Evolutionary conservation across 495 filamentous ascomycete genomes (phyloP).

Genomic region (Collariella sp.): DNA sequence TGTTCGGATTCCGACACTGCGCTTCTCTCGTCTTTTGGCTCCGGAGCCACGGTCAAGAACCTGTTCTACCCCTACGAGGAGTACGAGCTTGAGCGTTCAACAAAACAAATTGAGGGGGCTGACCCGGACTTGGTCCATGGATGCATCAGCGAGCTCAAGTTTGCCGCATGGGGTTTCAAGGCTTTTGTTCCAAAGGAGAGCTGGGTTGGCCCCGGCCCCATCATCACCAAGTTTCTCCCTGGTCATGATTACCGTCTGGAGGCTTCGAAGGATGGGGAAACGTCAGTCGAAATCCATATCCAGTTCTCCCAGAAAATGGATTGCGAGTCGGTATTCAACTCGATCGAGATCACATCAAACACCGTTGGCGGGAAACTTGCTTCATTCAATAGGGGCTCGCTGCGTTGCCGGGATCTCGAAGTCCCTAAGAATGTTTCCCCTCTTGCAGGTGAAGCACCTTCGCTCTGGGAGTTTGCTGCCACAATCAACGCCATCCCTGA

Average conservation of each 20-base stretch:
- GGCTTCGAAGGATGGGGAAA: slow-evolving; percentile 26
- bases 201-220: slow-evolving; percentile 46
- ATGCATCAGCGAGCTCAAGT: slow-evolving; percentile 19
- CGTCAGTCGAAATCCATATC: slow-evolving; percentile 42
- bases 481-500: slow-evolving; percentile 38
- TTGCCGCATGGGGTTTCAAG: slow-evolving; percentile 51
- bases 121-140: slow-evolving; percentile 3
- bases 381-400: slow-evolving; percentile 13
- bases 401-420: slow-evolving; percentile 13
- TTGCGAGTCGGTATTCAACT: slow-evolving; percentile 41
- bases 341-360: slow-evolving; percentile 37
- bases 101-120: slow-evolving; percentile 8
- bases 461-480: slow-evolving; percentile 45
- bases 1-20: slow-evolving; percentile 39
- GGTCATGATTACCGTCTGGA: slow-evolving; percentile 53
- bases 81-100: slow-evolving; percentile 35
- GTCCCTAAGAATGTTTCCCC: slow-evolving; percentile 29
- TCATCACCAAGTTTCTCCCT: slow-evolving; percentile 55
- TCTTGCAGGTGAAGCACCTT: slow-evolving; percentile 40
- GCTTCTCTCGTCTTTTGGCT: slow-evolving; percentile 50
- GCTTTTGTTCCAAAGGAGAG: slow-evolving; percentile 54
- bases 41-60: slow-evolving; percentile 53
- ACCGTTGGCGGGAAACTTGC: slow-evolving; percentile 30
- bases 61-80: slow-evolving; percentile 62
- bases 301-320: slow-evolving; percentile 59